Evolutionary conservation across 305 asterid species (phyloP).

Genomic region (Stenogyne calaminthoides): DNA sequence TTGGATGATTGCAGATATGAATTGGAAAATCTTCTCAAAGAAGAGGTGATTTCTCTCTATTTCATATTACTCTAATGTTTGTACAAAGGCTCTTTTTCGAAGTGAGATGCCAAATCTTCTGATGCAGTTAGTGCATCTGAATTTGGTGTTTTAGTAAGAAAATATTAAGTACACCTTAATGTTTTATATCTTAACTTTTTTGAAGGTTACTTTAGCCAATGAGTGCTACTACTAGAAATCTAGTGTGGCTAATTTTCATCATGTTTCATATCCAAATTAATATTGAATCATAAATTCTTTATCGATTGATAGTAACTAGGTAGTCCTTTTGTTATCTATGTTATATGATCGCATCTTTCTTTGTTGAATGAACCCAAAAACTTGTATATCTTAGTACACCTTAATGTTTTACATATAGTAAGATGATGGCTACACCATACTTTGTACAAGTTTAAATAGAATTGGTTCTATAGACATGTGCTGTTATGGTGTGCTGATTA

Average conservation of each 20-base stretch:
- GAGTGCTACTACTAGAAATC: neutral
- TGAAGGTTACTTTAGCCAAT: neutral
- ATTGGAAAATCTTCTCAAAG: constrained; percentile 89
- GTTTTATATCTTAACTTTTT: too few relatives aligned
- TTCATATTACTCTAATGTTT: neutral
- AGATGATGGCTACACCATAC: neutral
- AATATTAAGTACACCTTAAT: too few relatives aligned
- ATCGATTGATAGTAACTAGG: neutral
- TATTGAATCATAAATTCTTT: neutral
- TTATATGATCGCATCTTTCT: neutral
- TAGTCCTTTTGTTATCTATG: neutral
- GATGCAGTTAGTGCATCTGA: too few relatives aligned
- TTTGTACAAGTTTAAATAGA: neutral
- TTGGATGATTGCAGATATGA: constrained; percentile 86
- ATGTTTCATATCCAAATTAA: constrained; percentile 4
- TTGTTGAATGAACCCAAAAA: neutral
- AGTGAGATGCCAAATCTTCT: neutral
- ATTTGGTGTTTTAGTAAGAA: neutral
- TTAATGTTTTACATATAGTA: neutral
- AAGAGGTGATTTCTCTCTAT: constrained; percentile 58
- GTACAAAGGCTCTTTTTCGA: constrained; percentile 1
- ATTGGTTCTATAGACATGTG: constrained; percentile 2
- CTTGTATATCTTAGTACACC: neutral
- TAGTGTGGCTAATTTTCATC: neutral
- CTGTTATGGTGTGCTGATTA: neutral